Percentiles rank a stretch among this genome's conserved stretches.
Conservation (phyloP, 1,284 basidiomycete species). For the Golubevia pallescens region DNA sequence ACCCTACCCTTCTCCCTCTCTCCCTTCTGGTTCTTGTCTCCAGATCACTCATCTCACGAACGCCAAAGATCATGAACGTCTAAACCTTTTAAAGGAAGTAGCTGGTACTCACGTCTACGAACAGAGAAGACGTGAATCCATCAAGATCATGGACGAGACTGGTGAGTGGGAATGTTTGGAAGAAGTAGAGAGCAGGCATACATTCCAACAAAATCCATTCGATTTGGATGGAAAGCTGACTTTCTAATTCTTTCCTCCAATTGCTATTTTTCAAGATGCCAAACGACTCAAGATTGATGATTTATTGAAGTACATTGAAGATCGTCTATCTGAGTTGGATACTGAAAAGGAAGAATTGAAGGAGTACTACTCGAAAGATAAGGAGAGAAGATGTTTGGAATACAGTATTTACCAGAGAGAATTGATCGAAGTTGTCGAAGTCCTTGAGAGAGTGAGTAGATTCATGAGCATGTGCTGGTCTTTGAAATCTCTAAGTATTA, state of each 20-base stretch:
- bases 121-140: conserved; percentile 85
- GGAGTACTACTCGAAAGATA: conserved; percentile 93
- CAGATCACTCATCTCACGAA: conserved; percentile 96
- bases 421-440: conserved; percentile 82
- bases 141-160: conserved; percentile 97
- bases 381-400: conserved; percentile 90
- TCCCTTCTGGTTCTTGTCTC: neutral
- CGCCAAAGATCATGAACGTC: conserved; percentile 91
- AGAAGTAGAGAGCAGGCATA: neutral
- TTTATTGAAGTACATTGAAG: conserved; percentile 87
- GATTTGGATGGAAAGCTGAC: neutral
- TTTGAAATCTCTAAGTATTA: neutral
- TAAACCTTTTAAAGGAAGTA: conserved; percentile 93
- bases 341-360: conserved; percentile 97
- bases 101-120: conserved; percentile 99
- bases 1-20: neutral
- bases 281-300: conserved; percentile 91
- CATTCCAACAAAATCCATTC: neutral
- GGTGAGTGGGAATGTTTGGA: no score
- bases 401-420: conserved; percentile 92
- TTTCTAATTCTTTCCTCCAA: neutral
- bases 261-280: conserved; percentile 68
- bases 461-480: conserved; percentile 20
- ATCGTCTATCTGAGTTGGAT: conserved; percentile 85
- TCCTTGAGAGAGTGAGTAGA: conserved; percentile 74